phyloP scores from a whole-genome alignment of 2,329 filamentous ascomycete species.

The Diaporthe sp. region DNA sequence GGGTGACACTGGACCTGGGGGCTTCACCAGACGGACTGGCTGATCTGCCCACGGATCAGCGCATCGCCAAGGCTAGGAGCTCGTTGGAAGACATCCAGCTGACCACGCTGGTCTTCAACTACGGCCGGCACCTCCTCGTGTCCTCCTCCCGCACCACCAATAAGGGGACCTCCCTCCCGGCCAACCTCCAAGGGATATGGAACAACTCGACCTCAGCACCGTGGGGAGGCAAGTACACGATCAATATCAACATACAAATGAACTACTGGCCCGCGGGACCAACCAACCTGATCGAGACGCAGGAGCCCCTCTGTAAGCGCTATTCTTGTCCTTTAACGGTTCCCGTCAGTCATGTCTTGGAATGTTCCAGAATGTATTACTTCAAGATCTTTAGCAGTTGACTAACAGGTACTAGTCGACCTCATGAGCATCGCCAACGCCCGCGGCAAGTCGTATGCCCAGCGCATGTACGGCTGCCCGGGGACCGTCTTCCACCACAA shows the following conservation, averaged over 20 bases:
- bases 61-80: not conserved
- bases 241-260: slow-evolving; percentile 57
- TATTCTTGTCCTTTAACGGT: too few species aligned
- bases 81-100: not conserved
- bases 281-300: slow-evolving; percentile 50
- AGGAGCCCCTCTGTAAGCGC: slow-evolving; percentile 41
- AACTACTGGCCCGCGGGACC: slow-evolving; percentile 49
- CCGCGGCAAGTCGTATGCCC: slow-evolving; percentile 46
- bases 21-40: not conserved
- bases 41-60: slow-evolving; percentile 6
- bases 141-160: slow-evolving; percentile 1
- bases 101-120: slow-evolving; percentile 24
- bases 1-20: not conserved
- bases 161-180: slow-evolving; percentile 30
- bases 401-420: slow-evolving; percentile 7
- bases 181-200: slow-evolving; percentile 55
- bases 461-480: slow-evolving; percentile 44
- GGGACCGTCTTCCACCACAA: slow-evolving; percentile 46
- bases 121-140: slow-evolving; percentile 44
- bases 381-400: too few species aligned
- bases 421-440: slow-evolving; percentile 25
- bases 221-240: slow-evolving; percentile 54
- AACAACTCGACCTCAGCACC: slow-evolving; percentile 48
- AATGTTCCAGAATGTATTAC: too few species aligned
- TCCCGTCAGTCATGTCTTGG: too few species aligned